Base-by-base conservation (phyloP, 2,329 filamentous ascomycete species). In the Falciphora oryzae region DNA sequence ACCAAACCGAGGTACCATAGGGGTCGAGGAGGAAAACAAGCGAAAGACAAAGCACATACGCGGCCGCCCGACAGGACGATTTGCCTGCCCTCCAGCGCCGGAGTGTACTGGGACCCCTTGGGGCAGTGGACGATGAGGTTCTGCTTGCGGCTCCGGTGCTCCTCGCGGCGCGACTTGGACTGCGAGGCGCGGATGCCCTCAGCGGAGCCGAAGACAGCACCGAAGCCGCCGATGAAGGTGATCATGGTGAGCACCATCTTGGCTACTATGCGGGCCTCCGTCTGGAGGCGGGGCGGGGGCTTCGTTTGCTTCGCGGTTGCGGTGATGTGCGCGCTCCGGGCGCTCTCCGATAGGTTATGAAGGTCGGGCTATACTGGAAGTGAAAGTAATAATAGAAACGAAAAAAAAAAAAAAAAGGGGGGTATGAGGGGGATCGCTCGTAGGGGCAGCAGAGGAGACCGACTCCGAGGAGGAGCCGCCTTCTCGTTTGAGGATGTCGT, bases 151-250 rank as follows among this genome's bases (percentile, higher is more conserved):
- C 75, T 77, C 63, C 80, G 76, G 67, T 82, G 80, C 65, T 82
- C 80, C 67, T 82, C 79, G 58, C 75, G 75, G 57, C 76, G 77
- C 4, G 75, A 73, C 67, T 79, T 79, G n/a, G 76, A 73, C 69
- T 81, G 80, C 11, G 79, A 79, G 53, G 79, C 76, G 58, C 78
- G 74, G 65, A 82, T 80, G 22, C 78, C 79, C 69, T 82, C 80
- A 27, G 78, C 76, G 0, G 78, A 75, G 65, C 79, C 80, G 65
- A 79, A 75, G 65, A 81, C 78, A 28, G 79, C 76, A 57, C 75
- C 75, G 65, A 79, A 77, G 58, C 76, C 76, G 61, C 78, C 69
- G 50, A 79, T 72, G 38, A 79, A 76, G 4, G 71, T 70, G 31
- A 75, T 65, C 14, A 69, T 68, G 3, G 72, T 70, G 32, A 75